Evolutionary conservation across 2,329 filamentous ascomycete genomes (phyloP).

Genomic region (Hypoxylon sp.): DNA sequence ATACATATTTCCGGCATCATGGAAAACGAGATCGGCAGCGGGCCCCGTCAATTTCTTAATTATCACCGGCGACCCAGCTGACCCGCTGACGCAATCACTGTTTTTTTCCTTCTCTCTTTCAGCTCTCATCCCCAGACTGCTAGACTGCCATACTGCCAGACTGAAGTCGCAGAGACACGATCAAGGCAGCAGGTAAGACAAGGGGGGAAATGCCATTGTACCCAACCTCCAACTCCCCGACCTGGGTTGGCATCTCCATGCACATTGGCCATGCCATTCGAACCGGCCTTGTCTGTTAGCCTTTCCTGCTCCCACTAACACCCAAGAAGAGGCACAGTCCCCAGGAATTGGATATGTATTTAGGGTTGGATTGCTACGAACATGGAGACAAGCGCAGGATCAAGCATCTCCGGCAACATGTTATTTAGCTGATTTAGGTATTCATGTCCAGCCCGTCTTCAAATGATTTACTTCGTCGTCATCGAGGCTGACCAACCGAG

Average conservation of each 20-base stretch:
- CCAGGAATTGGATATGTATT: constrained; percentile 18
- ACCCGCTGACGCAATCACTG: constrained; percentile 32
- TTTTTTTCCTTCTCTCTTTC: not conserved
- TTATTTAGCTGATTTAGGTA: constrained; percentile 21
- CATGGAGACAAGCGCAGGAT: constrained; percentile 9
- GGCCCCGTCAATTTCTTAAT: constrained; percentile 14
- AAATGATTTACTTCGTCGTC: constrained; percentile 13
- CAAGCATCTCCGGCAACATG: constrained; percentile 6
- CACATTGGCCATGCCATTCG: constrained; percentile 15
- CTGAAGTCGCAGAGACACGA: not conserved
- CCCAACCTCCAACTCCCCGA: constrained; percentile 14
- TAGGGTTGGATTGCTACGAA: too few relatives aligned
- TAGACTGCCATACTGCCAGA: too few relatives aligned
- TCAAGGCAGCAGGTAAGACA: not conserved
- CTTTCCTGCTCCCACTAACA: constrained; percentile 2
- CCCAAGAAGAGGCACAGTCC: constrained; percentile 1
- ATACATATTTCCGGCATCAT: constrained; percentile 12
- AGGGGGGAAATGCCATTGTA: constrained; percentile 13
- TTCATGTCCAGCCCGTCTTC: not conserved
- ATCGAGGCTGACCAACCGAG: constrained; percentile 29
- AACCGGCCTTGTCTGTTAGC: constrained; percentile 10
- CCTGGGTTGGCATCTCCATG: constrained; percentile 32
- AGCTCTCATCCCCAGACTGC: not conserved
- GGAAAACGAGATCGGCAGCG: constrained; percentile 24
- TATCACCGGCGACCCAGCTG: constrained; percentile 16